phyloP scores from a whole-genome alignment of 2,329 filamentous ascomycete genomes.

The Cladosporium halotolerans region DNA sequence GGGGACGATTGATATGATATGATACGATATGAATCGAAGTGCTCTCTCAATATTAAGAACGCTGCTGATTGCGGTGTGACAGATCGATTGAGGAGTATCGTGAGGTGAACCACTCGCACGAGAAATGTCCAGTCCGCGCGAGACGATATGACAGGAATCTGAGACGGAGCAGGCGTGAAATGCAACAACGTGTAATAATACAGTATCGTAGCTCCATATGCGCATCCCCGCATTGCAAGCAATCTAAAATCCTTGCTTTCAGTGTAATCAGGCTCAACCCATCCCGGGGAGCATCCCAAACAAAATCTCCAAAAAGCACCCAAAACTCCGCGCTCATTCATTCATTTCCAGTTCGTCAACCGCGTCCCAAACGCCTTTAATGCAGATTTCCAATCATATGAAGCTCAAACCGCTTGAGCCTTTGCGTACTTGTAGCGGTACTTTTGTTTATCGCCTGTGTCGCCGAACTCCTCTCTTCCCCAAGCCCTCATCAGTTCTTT shows the following conservation, averaged over 20 bases:
- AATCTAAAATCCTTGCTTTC: too few relatives aligned
- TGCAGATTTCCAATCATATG: background rate
- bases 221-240: background rate
- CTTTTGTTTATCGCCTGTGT: constrained; percentile 24
- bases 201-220: constrained; percentile 2
- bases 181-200: background rate
- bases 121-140: background rate
- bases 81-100: background rate
- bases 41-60: background rate
- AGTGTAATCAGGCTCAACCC: constrained; percentile 2
- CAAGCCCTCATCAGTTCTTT: constrained; percentile 69
- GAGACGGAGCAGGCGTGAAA: too few relatives aligned
- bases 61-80: too few relatives aligned
- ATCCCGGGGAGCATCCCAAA: constrained; percentile 1
- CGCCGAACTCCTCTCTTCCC: constrained; percentile 53
- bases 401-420: background rate
- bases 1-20: background rate
- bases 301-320: background rate
- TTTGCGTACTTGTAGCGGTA: constrained; percentile 29
- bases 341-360: background rate
- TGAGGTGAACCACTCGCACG: background rate
- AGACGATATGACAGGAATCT: background rate
- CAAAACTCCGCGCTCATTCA: background rate
- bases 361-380: background rate
- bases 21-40: constrained; percentile 2